Base-by-base conservation (phyloP, 495 filamentous ascomycete genomes). In the Penicillium steckii region DNA sequence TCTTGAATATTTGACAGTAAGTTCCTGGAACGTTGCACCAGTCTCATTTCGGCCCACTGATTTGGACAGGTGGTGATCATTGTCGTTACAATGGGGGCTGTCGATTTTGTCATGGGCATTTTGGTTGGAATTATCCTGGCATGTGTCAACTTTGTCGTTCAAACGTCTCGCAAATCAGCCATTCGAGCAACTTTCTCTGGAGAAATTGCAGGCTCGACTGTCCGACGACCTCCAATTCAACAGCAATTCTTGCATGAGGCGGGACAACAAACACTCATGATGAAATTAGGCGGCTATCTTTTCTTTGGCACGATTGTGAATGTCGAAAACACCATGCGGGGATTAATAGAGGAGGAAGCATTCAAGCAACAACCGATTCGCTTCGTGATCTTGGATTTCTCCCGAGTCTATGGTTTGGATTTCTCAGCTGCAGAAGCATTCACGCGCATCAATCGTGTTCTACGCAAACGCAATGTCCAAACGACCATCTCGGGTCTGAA, bases 271-370 rank as follows among this genome's bases (percentile, higher is more conserved):
- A 92, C 91, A 30, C 83, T 89, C 32, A 83, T 97, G 47, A 88
- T 91, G 53, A 97, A 97, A 68, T 80, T 97, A 22, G 85, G 87
- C 10, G 92, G 94, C 1, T 96, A 90, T 56, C 80, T 97, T 7
- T 98, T 97, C 73, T 98, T 98, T 58, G 94, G 94, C 5, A 96
- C 92, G 0, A 97, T 98, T 46, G 91, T 96, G 24, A 87, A 86
- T 26, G 91, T 98, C 3, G 94, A 98, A 68, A 87, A 88, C 48
- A 86, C 86, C 46, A 89, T 96, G 61, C 81, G 91, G 18, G 81
- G 76, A 1, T 71, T 97, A 44, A 86, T 97, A 25, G 82, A 90
- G 33, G 90, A 94, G 18, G 85, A 95, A 42, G 80, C 84, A 2
- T 96, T 95, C 67, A 73, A 72, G 29, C 62, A 75, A 41, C 83